Base-by-base conservation (phyloP, 1,284 basidiomycete genomes). In the Cryptococcus sp. region DNA sequence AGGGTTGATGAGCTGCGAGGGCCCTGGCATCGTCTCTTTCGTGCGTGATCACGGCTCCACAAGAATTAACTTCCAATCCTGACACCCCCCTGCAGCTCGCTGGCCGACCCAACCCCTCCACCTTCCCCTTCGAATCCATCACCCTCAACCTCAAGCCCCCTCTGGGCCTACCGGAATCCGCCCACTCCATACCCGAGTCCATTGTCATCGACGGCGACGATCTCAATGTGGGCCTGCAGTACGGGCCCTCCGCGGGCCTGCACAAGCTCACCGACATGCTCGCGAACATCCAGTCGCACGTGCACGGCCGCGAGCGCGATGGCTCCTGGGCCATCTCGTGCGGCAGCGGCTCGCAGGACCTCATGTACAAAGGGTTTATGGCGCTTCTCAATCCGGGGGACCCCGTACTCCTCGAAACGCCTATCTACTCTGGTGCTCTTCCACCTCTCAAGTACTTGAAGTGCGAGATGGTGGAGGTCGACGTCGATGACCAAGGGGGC, bases 51-150 rank as follows among this genome's bases (percentile, higher is more conserved):
- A 9, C 9, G 28, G 5, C 12, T 44, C 40, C 40, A 42, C 8
- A 46, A 21, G 20, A 16, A 12, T 46, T 21, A 20, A 46, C 11
- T 21, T 8, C 24, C n/a, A 46, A 21, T 7, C 4, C 45, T 46
- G 4, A n/a, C 20, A 21, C 16, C 13, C 20, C 4, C 12, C 40
- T n/a, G 16, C 40, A 42, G 40, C 40, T 42, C 21, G 81, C 82
- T 11, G 82, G 82, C 37, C 80, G 80, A 77, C 95, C 95, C 24
- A 95, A 95, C 71, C 83, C 87, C n/a, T 78, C 81, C 4, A 89
- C 90, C 16, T 98, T 97, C 78, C 94, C 94, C 1, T 88, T 98
- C 74, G 85, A 85, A 7, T 84, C 85, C 1, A 77, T 96, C 62
- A 83, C 81, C 33, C 69, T 82, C 56, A 77, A 77, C 58, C 69